Conservation (phyloP, 495 filamentous ascomycete species). For the Zalerion maritima region DNA sequence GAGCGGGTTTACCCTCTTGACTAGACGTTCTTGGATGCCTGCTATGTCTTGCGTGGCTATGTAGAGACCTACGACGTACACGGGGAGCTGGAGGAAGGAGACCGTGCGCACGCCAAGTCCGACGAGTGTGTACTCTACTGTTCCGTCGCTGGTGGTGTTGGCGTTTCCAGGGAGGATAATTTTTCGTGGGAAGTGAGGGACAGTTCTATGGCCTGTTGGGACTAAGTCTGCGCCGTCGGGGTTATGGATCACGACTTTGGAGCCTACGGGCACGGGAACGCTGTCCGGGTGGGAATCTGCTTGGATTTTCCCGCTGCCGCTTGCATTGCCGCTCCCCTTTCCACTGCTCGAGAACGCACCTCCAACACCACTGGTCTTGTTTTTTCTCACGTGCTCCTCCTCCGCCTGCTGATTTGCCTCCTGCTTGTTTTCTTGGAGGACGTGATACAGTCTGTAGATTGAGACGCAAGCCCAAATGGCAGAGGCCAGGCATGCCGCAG, state of each 20-base stretch:
- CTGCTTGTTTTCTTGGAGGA: too few relatives aligned
- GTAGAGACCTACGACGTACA: conserved; percentile 90
- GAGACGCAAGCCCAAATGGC: too few relatives aligned
- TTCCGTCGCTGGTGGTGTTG: conserved; percentile 8
- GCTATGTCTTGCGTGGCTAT: conserved; percentile 64
- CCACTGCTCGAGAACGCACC: too few relatives aligned
- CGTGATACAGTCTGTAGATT: too few relatives aligned
- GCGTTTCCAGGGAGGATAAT: conserved; percentile 43
- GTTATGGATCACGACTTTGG: conserved; percentile 39
- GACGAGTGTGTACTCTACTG: conserved; percentile 63
- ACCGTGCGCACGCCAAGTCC: conserved; percentile 82
- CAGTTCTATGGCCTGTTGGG: conserved; percentile 63
- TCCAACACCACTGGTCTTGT: too few relatives aligned
- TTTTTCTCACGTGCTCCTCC: too few relatives aligned
- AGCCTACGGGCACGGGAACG: too few relatives aligned
- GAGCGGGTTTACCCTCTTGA: conserved; percentile 40
- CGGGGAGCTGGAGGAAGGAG: conserved; percentile 76
- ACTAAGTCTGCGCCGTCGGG: conserved; percentile 51
- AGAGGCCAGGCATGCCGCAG: too few relatives aligned
- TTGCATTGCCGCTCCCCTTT: too few relatives aligned
- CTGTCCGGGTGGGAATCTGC: too few relatives aligned
- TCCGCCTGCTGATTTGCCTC: too few relatives aligned
- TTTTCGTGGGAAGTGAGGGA: conserved; percentile 67
- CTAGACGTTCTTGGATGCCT: conserved; percentile 28
- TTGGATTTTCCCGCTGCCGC: too few relatives aligned